Evolutionary conservation across 192 early-diverging fungal species (phyloP), one percentile per base, ranked within the genome.

Genomic region (Linnemannia schmuckeri): DNA sequence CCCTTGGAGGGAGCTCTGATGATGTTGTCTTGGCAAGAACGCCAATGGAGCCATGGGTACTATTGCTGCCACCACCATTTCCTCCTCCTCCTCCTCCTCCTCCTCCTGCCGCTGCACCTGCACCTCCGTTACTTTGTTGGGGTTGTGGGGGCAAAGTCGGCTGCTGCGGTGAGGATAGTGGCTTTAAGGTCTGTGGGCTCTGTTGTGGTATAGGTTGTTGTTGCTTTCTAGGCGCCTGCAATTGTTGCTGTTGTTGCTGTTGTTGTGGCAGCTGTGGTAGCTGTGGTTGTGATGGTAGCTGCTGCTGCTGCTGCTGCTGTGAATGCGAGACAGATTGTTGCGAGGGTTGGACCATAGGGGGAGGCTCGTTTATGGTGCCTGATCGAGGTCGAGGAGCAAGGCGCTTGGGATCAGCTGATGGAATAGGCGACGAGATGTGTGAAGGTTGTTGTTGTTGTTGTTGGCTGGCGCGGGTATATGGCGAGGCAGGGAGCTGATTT

Each of bases 391-490:
- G 57, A 10, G 37, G 20, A 49, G 47, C 72, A 20, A 35, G 2
- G 7, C 44, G 49, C 41, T 72, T 77, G 52, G 70, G 47, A 72
- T 40, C 69, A n/a, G 47, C 74, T 47, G 81, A 70, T n/a, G 68
- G 75, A 61, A 68, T 72, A 9, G 70, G 47, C 18, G 68, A 40
- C 1, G 49, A 70, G 24, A 82, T 42, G 27, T 41, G 30, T 38
- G 69, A 38, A 55, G 80, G 61, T 35, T 70, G 49, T 82, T 75
- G 38, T 30, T 66, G 37, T 37, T 37, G 49, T 52, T 52, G 49
- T 22, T 52, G 61, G 30, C 61, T 72, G 40, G 73, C 42, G 71
- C 81, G 75, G 81, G 81, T 82, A 82, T 82, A 82, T 17, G 70
- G 38, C 27, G 72, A 73, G 22, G 38, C n/a, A 18, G 70, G 75